phyloP scores from a whole-genome alignment of 2,329 filamentous ascomycete genomes.

The Colletotrichum spaethianum region DNA sequence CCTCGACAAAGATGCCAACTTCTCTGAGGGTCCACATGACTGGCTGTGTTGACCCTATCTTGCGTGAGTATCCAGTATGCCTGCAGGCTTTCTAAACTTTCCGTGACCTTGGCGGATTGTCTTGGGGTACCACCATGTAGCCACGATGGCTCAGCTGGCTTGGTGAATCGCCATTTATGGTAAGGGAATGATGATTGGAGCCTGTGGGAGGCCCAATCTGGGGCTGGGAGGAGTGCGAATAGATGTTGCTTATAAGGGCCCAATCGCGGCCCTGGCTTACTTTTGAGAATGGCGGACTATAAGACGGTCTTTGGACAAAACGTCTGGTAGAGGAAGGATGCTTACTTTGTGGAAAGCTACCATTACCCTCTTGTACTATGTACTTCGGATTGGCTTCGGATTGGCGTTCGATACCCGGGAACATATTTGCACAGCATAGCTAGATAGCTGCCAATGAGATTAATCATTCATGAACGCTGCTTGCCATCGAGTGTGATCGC shows the following conservation, averaged over 20 bases:
- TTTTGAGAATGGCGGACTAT: neutral
- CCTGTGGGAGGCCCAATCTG: neutral
- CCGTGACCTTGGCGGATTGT: neutral
- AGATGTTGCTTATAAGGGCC: neutral
- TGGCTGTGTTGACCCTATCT: neutral
- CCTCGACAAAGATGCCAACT: neutral
- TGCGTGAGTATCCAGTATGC: neutral
- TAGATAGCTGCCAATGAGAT: neutral
- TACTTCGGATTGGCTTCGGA: neutral
- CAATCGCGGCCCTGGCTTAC: neutral
- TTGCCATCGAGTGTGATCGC: neutral
- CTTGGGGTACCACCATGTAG: neutral
- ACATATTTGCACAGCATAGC: conserved; percentile 4
- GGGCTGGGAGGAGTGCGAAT: too few species aligned
- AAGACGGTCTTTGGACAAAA: neutral
- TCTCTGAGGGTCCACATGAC: neutral
- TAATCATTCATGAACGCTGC: neutral
- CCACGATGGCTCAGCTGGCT: neutral
- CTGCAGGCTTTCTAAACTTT: neutral
- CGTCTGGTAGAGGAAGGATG: neutral
- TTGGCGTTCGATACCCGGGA: conserved; percentile 31
- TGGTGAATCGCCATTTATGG: neutral
- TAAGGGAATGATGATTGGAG: too few species aligned
- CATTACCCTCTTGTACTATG: conserved; percentile 6
- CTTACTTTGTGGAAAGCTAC: neutral